A percentile compares a stretch with the other conserved stretches of the same genome.
Conservation (phyloP, 208 protist species). For the Leishmania guyanensis region DNA sequence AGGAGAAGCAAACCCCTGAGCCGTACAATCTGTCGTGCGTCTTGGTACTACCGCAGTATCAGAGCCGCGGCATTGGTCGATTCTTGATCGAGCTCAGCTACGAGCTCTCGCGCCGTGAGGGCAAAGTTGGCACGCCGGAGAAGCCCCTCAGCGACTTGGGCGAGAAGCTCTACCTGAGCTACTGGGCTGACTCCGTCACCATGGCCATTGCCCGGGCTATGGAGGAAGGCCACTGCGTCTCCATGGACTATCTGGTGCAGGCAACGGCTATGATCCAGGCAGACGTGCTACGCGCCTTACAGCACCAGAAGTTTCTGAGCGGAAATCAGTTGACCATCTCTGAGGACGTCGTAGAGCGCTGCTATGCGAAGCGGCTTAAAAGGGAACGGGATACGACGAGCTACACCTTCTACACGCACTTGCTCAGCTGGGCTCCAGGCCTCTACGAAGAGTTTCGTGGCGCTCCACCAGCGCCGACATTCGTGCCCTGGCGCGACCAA, state of each 20-base stretch:
- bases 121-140: slow-evolving; percentile 97
- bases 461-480: slow-evolving; percentile 20
- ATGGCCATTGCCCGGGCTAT: slow-evolving; percentile 65
- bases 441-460: slow-evolving; percentile 68
- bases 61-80: slow-evolving; percentile 97
- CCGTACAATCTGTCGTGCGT: slow-evolving; percentile 99
- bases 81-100: slow-evolving; percentile 99
- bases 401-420: slow-evolving; percentile 85
- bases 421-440: slow-evolving; percentile 84
- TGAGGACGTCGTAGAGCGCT: slow-evolving; percentile 76
- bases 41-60: slow-evolving; percentile 96
- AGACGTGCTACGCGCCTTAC: slow-evolving; percentile 76
- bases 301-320: slow-evolving; percentile 62
- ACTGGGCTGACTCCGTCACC: slow-evolving; percentile 94
- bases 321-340: slow-evolving; percentile 78
- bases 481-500: slow-evolving; percentile 21
- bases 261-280: slow-evolving; percentile 78
- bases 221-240: slow-evolving; percentile 79
- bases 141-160: slow-evolving; percentile 99
- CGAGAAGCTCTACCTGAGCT: slow-evolving; percentile 92
- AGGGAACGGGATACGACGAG: slow-evolving; percentile 72
- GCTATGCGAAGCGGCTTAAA: slow-evolving; percentile 69
- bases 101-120: slow-evolving; percentile 96
- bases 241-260: slow-evolving; percentile 82
- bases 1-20: slow-evolving; percentile 96